Percentiles rank a stretch among this genome's conserved stretches.
phyloP scores from a whole-genome alignment of 495 filamentous ascomycete species.

The Pyrenopolyporus hunteri region DNA sequence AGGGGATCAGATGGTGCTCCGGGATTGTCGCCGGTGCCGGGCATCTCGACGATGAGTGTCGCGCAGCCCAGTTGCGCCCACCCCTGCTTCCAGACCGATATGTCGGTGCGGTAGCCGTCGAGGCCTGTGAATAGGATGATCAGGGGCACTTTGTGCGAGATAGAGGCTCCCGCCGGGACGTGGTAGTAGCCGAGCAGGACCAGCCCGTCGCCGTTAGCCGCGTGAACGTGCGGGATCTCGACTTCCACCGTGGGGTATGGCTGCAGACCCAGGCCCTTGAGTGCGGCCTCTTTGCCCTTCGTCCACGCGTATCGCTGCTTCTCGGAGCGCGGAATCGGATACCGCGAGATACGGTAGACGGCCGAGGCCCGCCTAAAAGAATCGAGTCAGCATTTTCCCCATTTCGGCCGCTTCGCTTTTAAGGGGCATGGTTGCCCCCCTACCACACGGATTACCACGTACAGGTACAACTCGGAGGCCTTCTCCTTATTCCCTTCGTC shows the following conservation, averaged over 20 bases:
- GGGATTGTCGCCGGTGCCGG: constrained; percentile 75
- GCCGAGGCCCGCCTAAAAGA: constrained; percentile 60
- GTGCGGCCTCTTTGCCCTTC: constrained; percentile 62
- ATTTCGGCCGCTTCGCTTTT: too few species aligned
- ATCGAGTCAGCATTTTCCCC: not conserved
- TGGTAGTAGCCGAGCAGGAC: constrained; percentile 66
- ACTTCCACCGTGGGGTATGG: constrained; percentile 58
- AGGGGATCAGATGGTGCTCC: constrained; percentile 54
- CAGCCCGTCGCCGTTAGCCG: constrained; percentile 50
- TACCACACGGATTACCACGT: constrained; percentile 35
- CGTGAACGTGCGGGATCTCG: constrained; percentile 63
- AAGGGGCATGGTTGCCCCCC: not conserved
- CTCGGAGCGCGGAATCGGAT: constrained; percentile 52
- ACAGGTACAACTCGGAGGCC: constrained; percentile 68
- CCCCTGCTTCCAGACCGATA: constrained; percentile 67
- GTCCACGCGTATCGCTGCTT: constrained; percentile 64
- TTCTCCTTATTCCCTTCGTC: constrained; percentile 48
- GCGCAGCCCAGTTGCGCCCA: constrained; percentile 61
- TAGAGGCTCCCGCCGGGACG: constrained; percentile 48
- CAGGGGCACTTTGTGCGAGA: constrained; percentile 54
- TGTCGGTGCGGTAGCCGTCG: constrained; percentile 76
- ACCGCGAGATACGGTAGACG: constrained; percentile 73
- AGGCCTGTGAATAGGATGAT: constrained; percentile 73
- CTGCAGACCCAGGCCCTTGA: constrained; percentile 27
- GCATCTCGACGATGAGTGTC: constrained; percentile 69